Evolutionary conservation across 192 early-diverging fungal species (phyloP), one percentile per base, ranked within the genome.

Genomic region (Umbelopsis vinacea): DNA sequence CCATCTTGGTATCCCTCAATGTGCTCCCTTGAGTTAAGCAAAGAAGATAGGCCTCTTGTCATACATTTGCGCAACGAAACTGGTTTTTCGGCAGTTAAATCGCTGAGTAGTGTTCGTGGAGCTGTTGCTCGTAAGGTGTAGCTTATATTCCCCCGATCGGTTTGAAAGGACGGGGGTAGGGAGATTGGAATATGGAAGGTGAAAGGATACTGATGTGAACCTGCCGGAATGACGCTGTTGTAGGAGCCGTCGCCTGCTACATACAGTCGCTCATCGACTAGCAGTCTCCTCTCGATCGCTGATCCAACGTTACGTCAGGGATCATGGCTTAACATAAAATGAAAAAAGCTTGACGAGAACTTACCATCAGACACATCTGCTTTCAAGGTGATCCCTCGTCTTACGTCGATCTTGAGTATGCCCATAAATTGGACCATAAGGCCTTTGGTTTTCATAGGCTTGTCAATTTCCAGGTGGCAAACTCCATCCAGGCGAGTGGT

Each of bases 331-430:
- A 6, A 4, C 46, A 29, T 29, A 29, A 29, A 6, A 43, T 43
- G 40, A 50, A 3, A 19, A 50, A 50, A 50, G 4, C 48, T 19
- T 11, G 40, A 40, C 38, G 8, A 40, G 3, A 6, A 43, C 48
- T 63, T 63, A 63, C 57, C 57, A 33, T 63, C 57, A 29, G 57
- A 63, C 15, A 29, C 29, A n/a, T 63, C 57, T 37, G 57, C 19
- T 29, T 63, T 63, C 29, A 63, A 37, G 2, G 29, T 63, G 1
- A 63, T 12, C 1, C 57, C 33, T 37, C 35, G 23, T 19, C 57
- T 10, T 17, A 63, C 57, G 37, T 63, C 57, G 2, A 63, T 26
- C 35, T 63, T 63, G 2, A 63, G 15, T 2, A 63, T 63, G 2
- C 57, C 57, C 3, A 37, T 37, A 17, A 63, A 63, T 19, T 63